These are phyloP conservation scores for Saturnispora dispora DNA, from an alignment of 805 yeast genomes.

Conservation along the genomic window DNA sequence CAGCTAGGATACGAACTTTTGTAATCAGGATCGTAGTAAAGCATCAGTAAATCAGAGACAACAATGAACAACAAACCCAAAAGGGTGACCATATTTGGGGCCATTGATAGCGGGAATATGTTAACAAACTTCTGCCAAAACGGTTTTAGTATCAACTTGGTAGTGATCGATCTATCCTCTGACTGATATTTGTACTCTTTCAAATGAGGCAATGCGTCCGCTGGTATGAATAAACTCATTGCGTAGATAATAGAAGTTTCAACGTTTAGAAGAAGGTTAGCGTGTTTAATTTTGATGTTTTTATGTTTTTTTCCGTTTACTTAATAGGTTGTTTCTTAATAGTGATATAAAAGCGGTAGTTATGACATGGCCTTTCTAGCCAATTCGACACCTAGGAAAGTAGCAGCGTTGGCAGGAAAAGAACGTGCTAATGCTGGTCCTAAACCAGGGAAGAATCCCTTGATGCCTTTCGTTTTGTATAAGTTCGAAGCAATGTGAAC, in stretches of 20 bases:
- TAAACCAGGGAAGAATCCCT: conserved; percentile 94
- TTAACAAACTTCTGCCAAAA: conserved; percentile 71
- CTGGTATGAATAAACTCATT: conserved; percentile 14
- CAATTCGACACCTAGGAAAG: conserved; percentile 89
- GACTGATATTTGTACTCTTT: conserved; percentile 41
- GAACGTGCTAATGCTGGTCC: conserved; percentile 93
- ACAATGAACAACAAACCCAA: conserved; percentile 68
- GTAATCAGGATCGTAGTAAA: conserved; percentile 66
- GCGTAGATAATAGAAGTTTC: background rate
- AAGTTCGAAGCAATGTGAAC: conserved; percentile 57
- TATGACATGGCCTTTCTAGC: conserved; percentile 32
- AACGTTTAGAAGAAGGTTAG: background rate
- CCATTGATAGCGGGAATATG: conserved; percentile 78
- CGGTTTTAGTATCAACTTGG: conserved; percentile 67
- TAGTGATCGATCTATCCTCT: conserved; percentile 72
- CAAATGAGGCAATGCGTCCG: conserved; percentile 8
- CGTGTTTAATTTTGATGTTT: background rate
- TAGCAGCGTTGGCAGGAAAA: conserved; percentile 99
- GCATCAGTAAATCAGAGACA: conserved; percentile 51
- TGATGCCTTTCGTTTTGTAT: conserved; percentile 68
- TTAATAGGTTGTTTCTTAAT: background rate
- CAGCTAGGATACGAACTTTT: conserved; percentile 56
- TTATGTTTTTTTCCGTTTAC: background rate
- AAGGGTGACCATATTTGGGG: conserved; percentile 86
- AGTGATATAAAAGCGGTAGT: background rate